Conservation (phyloP, 1,139 yeast genomes). For the Pichia sp. region DNA sequence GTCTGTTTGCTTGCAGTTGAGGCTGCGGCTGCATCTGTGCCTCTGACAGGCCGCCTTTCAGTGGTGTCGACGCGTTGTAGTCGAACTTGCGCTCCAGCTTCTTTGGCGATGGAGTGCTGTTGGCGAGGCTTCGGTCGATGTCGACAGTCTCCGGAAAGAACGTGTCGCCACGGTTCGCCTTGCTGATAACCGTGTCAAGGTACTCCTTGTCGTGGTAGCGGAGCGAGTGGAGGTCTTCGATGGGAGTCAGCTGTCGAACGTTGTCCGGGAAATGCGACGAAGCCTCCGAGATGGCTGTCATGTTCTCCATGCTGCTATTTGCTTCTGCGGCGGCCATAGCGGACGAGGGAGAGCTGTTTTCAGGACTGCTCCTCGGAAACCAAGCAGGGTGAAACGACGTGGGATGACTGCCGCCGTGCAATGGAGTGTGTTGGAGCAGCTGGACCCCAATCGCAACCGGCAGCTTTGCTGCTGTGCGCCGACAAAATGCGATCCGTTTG, state of each 20-base stretch:
- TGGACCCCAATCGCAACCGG: too few relatives aligned
- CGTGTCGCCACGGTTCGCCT: constrained; percentile 26
- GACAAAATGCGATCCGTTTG: too few relatives aligned
- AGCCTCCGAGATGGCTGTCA: constrained; percentile 8
- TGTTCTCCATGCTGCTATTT: not conserved
- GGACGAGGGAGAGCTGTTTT: not conserved
- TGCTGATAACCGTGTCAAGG: constrained; percentile 23
- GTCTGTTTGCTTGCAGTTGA: not conserved
- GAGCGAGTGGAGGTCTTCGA: constrained; percentile 14
- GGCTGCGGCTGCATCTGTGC: not conserved
- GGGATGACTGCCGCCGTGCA: too few relatives aligned
- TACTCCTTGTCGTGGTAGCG: constrained; percentile 16
- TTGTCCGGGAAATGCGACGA: constrained; percentile 11
- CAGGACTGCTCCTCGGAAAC: too few relatives aligned
- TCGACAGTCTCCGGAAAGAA: constrained; percentile 23
- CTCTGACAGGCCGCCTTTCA: not conserved
- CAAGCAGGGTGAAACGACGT: too few relatives aligned
- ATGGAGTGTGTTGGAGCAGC: too few relatives aligned
- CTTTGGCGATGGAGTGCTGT: constrained; percentile 2
- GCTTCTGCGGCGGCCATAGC: constrained; percentile 9
- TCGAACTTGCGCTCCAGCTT: constrained; percentile 12
- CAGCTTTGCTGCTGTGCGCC: too few relatives aligned
- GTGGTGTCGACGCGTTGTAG: constrained; percentile 6
- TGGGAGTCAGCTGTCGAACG: constrained; percentile 21
- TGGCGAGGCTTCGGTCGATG: not conserved